Evolutionary conservation across 73 alveolate genomes (phyloP), one percentile per base, ranked within the genome.

Genomic region (Blepharisma japonicum): DNA sequence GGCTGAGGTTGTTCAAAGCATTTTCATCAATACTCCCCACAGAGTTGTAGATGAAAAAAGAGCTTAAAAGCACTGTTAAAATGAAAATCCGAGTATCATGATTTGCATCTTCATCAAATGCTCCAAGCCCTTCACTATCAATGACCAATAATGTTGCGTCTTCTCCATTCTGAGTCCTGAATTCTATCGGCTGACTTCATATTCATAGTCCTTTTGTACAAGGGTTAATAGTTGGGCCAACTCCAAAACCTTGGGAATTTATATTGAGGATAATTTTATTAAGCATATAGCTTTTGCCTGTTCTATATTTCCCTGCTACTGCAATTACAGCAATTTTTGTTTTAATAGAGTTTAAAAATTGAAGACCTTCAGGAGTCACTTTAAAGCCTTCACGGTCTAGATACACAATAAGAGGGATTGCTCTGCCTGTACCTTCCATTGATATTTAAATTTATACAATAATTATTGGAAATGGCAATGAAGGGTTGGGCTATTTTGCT

Each of bases 181-280:
- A 25, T 56, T 79, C 38, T 55, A 96, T 87, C 3, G 99, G 98
- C 39, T 89, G 91, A 11, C 98, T 98, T 98, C 99, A 97, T 7
- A 97, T 96, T 99, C 99, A 97, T 1, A 97, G 77, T 6, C 99
- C 99, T 84, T 94, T 94, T n/a, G 99, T 97, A 71, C 99, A 95
- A 18, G 98, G 94, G 81, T 85, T 85, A 20, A 85, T 85, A 45
- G 87, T 74, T 49, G 86, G 96, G 79, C 87, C 92, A 6, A 70
- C 96, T 55, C 96, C 97, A 82, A 83, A 94, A 20, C 98, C 98
- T 74, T 81, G 61, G 23, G 77, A 89, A 61, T 86, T 91, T 45
- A 80, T 87, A 79, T 90, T 83, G 81, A 93, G 80, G 54, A 93
- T 93, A 50, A 93, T 93, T 77, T 96, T 56, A 79, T 93, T 93